These are phyloP conservation scores for Phoenix roebelenii DNA, from an alignment of 176 grass and related monocot species.

Conservation along the genomic window DNA sequence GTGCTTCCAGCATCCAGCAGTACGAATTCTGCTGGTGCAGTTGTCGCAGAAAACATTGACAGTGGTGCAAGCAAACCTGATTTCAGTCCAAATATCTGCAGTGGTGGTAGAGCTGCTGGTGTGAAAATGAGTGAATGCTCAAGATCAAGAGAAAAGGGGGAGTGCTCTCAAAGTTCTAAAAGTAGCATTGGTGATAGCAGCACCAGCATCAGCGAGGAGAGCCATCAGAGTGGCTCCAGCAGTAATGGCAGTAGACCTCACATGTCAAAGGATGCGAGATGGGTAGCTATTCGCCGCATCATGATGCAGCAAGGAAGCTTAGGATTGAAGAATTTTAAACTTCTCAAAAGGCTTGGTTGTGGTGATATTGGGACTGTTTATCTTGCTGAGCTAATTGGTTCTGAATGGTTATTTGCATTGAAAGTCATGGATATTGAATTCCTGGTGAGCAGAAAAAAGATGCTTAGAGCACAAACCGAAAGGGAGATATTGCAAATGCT, in stretches of 20 bases:
- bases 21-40: constrained; percentile 26
- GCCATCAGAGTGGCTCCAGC: constrained; percentile 54
- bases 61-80: constrained; percentile 14
- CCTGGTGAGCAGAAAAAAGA: constrained; percentile 84
- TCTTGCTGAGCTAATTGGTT: constrained; percentile 73
- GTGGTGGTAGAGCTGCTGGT: constrained; percentile 21
- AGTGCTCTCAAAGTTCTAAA: constrained; percentile 91
- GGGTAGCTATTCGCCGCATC: constrained; percentile 57
- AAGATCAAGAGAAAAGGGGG: constrained; percentile 81
- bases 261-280: constrained; percentile 94
- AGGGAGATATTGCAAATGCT: constrained; percentile 97
- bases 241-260: constrained; percentile 73
- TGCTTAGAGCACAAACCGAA: constrained; percentile 92
- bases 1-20: constrained; percentile 31
- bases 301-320: constrained; percentile 67
- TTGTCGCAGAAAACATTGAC: constrained; percentile 10
- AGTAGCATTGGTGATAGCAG: constrained; percentile 93
- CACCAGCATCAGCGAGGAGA: constrained; percentile 90
- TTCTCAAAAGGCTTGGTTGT: constrained; percentile 88
- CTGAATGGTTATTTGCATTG: constrained; percentile 84
- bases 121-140: constrained; percentile 36
- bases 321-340: constrained; percentile 81
- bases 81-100: constrained; percentile 27
- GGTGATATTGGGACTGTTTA: constrained; percentile 98
- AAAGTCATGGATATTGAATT: constrained; percentile 98